Base-by-base conservation (phyloP, 169 alveolate genomes). In the Plasmodium billcollinsi region DNA sequence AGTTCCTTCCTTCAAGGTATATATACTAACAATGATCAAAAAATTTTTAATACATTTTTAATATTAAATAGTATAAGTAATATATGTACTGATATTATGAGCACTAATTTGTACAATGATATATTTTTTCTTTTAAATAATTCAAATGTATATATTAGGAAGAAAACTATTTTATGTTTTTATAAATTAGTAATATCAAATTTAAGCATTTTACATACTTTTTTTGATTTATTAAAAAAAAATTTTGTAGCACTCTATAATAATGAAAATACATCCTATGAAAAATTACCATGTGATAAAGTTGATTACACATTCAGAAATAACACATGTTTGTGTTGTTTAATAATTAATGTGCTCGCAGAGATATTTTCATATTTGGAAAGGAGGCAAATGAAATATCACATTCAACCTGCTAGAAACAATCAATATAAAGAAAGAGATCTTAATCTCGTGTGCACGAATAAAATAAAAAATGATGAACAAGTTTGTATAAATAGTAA, bases 41-140 rank as follows among this genome's bases (percentile, higher is more conserved):
- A 63, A 39, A 33, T 78, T 18, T 65, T 49, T 59, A 78, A 78
- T 52, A 66, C 89, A 2, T 66, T 59, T 39, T 71, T 78, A 45
- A 70, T 78, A 49, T 24, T 78, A 4, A 78, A 78, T 45, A 78
- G 71, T 26, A 47, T 78, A n/a, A 78, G 89, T 15, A 78, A 78
- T 33, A 24, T 78, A 24, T 78, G 89, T 63, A 78, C 89, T 2
- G 26, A 54, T 29, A 78, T 78, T 45, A 78, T 78, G 89, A 78
- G 89, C 2, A 50, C 26, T 54, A 78, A 78, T 45, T 43, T 78
- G 0, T 45, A 78, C n/a, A 50, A 15, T 21, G 72, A 78, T 78
- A 70, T 78, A 7, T 49, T 78, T 9, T 49, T 66, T 18, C 54
- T 78, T 7, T 59, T 78, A n/a, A 78, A 78, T 52, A 78, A 29